Base-by-base conservation (phyloP, 192 early-diverging fungal species). In the Podila verticillata region DNA sequence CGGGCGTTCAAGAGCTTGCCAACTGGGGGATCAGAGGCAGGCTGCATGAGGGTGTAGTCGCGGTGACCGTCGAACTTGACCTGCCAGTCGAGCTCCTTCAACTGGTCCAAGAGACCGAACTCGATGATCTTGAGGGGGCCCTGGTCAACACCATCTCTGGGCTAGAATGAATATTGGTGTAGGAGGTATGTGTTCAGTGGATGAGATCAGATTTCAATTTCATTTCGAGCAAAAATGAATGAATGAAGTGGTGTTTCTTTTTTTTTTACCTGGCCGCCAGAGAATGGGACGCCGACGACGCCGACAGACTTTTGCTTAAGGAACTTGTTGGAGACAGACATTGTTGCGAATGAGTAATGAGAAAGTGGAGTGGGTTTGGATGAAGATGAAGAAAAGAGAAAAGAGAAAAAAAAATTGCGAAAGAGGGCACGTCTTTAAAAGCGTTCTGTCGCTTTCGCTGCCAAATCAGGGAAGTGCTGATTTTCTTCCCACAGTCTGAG, bases 111-210 rank as follows among this genome's bases (percentile, higher is more conserved):
- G 19, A 99, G 77, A 57, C 96, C 96, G 75, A 91, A 91, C 71
- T 96, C 93, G 39, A 97, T 78, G 66, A 99, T 84, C 68, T 89
- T 89, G 17, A 92, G 84, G 8, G 96, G 96, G 24, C 96, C 97
- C 58, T 90, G 88, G 70, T 99, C 96, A 7, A 97, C 96, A 65
- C 97, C 97, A 63, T 88, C 88, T 82, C 92, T 91, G 62, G 94
- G 94, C 89, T 96, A 63, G 61, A 56, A 12, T n/a, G 49, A 57
- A 65, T 10, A 49, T 51, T 0, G 51, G 22, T 28, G 34, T 61
- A 4, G 24, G n/a, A 35, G 35, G 34, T 31, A 24, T 44, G 39
- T 7, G 10, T 44, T 44, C 39, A 17, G 39, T 44, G 15, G 39
- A 44, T 44, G 39, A 44, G 39, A 44, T 44, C 39, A 44, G 39